phyloP scores from a whole-genome alignment of 2,329 filamentous ascomycete genomes.

The Fusarium decemcellulare region DNA sequence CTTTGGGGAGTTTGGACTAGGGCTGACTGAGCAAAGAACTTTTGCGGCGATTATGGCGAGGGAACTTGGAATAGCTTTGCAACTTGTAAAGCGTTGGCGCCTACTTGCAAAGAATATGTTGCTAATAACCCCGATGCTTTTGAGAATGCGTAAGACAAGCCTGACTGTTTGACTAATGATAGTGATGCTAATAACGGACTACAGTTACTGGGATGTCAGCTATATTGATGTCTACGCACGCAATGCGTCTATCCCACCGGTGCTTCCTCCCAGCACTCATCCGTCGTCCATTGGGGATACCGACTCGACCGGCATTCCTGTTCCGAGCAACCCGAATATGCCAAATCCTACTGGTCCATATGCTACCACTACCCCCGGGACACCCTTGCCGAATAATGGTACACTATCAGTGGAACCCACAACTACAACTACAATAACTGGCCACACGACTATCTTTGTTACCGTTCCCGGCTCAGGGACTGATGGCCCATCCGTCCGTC shows the following conservation, averaged over 20 bases:
- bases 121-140: slow-evolving; percentile 61
- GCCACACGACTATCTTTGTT: slow-evolving; percentile 45
- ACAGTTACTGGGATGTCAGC: slow-evolving; percentile 66
- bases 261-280: slow-evolving; percentile 4
- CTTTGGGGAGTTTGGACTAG: rapidly evolving
- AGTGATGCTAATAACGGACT: neutral
- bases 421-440: slow-evolving; percentile 46
- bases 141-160: slow-evolving; percentile 51
- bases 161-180: too few relatives aligned
- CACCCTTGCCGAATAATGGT: neutral
- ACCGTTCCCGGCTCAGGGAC: slow-evolving; percentile 41
- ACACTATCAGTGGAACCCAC: slow-evolving; percentile 37
- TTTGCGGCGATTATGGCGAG: slow-evolving; percentile 83
- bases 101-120: slow-evolving; percentile 63
- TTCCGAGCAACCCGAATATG: neutral
- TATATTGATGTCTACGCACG: slow-evolving; percentile 64
- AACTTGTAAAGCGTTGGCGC: slow-evolving; percentile 56
- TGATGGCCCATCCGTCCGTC: slow-evolving; percentile 26
- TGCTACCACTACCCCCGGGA: neutral
- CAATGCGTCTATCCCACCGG: slow-evolving; percentile 17
- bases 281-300: neutral
- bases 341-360: neutral
- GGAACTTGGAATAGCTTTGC: slow-evolving; percentile 58
- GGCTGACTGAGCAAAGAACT: slow-evolving; percentile 61
- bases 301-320: neutral